These are phyloP conservation scores for Macrocybe sp. DNA, from an alignment of 1,284 basidiomycete genomes.

Conservation along the genomic window DNA sequence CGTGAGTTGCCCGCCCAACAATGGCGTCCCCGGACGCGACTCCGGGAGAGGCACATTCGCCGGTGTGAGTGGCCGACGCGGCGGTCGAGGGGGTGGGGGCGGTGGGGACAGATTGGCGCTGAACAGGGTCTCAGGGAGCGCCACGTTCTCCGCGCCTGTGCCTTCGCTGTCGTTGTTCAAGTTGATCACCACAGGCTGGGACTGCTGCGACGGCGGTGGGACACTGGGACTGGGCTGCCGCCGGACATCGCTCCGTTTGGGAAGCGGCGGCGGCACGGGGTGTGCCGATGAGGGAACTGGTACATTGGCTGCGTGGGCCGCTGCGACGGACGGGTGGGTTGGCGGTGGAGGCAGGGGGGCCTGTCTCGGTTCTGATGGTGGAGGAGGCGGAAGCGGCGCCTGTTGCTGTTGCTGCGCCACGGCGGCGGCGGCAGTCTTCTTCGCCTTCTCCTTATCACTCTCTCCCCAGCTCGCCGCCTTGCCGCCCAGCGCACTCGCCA, in stretches of 20 bases:
- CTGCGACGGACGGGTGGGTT: constrained; percentile 4
- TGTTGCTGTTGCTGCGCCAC: constrained; percentile 6
- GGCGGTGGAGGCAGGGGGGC: constrained; percentile 17
- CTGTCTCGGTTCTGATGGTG: constrained; percentile 2
- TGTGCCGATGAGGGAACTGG: background rate
- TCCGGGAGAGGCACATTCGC: constrained; percentile 37
- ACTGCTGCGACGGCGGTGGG: constrained; percentile 4
- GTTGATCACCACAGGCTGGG: background rate
- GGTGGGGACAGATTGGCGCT: constrained; percentile 3
- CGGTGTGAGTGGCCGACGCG: constrained; percentile 18
- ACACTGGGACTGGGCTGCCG: constrained; percentile 3
- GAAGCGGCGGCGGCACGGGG: constrained; percentile 26
- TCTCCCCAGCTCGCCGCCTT: constrained; percentile 48
- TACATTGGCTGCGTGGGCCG: constrained; percentile 4
- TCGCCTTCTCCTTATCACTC: constrained; percentile 32
- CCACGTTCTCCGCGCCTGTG: background rate
- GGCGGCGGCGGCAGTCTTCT: constrained; percentile 8
- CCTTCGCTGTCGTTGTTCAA: background rate
- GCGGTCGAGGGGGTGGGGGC: constrained; percentile 11
- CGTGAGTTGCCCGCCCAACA: constrained; percentile 12
- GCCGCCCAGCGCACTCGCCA: constrained; percentile 50
- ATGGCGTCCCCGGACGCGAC: constrained; percentile 38
- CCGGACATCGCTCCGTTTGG: constrained; percentile 31
- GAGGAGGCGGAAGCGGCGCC: constrained; percentile 2
- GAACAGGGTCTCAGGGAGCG: background rate